Percentiles rank a stretch among this genome's conserved stretches.
These are phyloP conservation scores for Penicillium steckii DNA, from an alignment of 495 filamentous ascomycete species.

Conservation along the genomic window DNA sequence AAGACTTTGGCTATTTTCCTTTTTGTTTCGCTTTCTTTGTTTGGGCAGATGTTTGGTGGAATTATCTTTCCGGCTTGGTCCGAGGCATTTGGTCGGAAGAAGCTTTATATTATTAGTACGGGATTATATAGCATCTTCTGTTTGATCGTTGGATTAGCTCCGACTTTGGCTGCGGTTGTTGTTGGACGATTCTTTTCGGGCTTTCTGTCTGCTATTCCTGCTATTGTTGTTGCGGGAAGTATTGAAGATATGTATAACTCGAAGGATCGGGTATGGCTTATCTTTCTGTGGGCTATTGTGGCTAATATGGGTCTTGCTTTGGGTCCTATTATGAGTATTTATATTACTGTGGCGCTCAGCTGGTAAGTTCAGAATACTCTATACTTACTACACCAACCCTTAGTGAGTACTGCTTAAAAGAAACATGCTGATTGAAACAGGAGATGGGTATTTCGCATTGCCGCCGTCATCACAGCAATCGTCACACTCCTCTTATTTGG, in stretches of 20 bases:
- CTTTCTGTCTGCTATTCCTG: constrained; percentile 43
- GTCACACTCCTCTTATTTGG: constrained; percentile 28
- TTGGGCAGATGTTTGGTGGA: constrained; percentile 47
- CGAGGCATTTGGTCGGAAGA: constrained; percentile 47
- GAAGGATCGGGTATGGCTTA: constrained; percentile 42
- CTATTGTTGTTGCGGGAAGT: constrained; percentile 41
- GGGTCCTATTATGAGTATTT: constrained; percentile 46
- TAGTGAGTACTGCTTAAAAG: background rate
- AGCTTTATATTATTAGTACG: constrained; percentile 39
- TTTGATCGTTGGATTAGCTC: constrained; percentile 31
- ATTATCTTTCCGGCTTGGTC: constrained; percentile 48
- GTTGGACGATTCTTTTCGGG: constrained; percentile 41
- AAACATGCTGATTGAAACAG: constrained; percentile 9
- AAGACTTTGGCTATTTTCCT: constrained; percentile 23
- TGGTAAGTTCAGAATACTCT: constrained; percentile 28
- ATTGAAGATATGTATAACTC: constrained; percentile 51
- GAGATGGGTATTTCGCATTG: constrained; percentile 44
- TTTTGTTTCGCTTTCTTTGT: constrained; percentile 33
- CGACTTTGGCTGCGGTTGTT: constrained; percentile 25
- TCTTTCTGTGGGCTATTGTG: constrained; percentile 38
- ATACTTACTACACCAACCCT: background rate
- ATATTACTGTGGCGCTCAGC: constrained; percentile 28
- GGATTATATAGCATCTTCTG: constrained; percentile 36
- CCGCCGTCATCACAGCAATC: constrained; percentile 32
- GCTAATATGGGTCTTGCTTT: constrained; percentile 39